Conservation (phyloP, 768 basidiomycete genomes). For the Boletus fagicola region DNA sequence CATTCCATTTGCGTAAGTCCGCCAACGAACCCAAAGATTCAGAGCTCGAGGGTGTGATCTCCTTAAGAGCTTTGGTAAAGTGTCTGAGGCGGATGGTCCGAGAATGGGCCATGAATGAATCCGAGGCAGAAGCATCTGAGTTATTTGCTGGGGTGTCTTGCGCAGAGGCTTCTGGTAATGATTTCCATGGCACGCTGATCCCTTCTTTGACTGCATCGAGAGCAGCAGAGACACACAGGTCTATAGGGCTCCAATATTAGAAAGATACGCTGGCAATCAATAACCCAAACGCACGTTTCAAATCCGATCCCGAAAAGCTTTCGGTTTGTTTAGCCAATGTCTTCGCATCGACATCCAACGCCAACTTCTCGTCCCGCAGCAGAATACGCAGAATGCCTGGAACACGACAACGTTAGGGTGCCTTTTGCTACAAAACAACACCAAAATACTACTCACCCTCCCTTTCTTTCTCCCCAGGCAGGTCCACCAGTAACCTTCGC, state of each 20-base stretch:
- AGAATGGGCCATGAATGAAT: slow-evolving; percentile 10
- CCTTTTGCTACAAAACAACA: neutral
- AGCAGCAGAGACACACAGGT: slow-evolving; percentile 90
- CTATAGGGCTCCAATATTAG: slow-evolving; percentile 39
- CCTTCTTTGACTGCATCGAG: slow-evolving; percentile 88
- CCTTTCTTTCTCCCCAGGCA: slow-evolving; percentile 83
- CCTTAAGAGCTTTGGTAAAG: slow-evolving; percentile 80
- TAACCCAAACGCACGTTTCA: slow-evolving; percentile 69
- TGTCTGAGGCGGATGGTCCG: slow-evolving; percentile 57
- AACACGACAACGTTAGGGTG: slow-evolving; percentile 4
- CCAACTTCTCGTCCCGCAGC: slow-evolving; percentile 74
- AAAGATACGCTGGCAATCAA: neutral
- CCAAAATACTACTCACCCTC: slow-evolving; percentile 53
- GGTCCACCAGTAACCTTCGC: slow-evolving; percentile 80
- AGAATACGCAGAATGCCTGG: slow-evolving; percentile 86
- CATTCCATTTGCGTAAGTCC: slow-evolving; percentile 85
- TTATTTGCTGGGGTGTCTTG: neutral
- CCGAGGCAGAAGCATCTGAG: slow-evolving; percentile 9
- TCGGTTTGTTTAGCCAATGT: slow-evolving; percentile 70
- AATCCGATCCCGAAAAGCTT: slow-evolving; percentile 89
- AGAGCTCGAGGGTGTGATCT: slow-evolving; percentile 88
- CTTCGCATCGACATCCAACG: slow-evolving; percentile 58
- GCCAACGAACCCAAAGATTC: slow-evolving; percentile 74
- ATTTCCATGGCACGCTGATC: slow-evolving; percentile 75
- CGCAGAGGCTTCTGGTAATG: slow-evolving; percentile 3